Evolutionary conservation across 441 rosid genomes (phyloP).

Genomic region (Populus hybrid): DNA sequence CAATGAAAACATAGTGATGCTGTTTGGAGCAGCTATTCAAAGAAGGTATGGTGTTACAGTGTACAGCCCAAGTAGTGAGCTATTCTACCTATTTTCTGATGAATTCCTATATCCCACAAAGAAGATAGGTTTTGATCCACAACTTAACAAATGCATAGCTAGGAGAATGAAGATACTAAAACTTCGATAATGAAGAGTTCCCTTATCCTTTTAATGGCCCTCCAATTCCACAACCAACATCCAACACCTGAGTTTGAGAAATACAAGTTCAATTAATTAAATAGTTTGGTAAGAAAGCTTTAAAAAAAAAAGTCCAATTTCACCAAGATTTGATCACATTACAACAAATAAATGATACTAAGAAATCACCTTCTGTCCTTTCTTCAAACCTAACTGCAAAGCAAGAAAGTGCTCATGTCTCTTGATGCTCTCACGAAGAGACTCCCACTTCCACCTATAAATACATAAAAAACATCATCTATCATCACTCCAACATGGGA

Average conservation of each 20-base stretch:
- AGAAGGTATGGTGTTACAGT: background rate
- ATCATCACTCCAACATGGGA: background rate
- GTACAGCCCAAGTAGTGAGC: background rate
- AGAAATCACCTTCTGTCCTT: background rate
- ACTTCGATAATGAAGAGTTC: background rate
- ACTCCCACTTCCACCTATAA: background rate
- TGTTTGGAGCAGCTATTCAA: background rate
- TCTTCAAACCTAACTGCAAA: background rate
- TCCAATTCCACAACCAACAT: background rate
- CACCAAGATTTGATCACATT: background rate
- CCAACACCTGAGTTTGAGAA: background rate
- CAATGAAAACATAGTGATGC: background rate
- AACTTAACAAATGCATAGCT: background rate
- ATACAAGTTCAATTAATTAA: background rate
- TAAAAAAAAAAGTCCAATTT: background rate
- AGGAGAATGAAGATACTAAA: background rate
- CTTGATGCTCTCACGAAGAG: background rate
- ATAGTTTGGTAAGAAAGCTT: background rate
- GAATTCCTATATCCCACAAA: background rate
- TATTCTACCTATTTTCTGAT: background rate
- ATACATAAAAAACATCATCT: background rate
- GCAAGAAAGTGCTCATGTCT: background rate
- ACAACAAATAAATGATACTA: background rate
- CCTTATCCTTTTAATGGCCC: background rate
- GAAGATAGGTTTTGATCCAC: background rate